Percentiles rank a stretch among this genome's conserved stretches.
These are phyloP conservation scores for Penicillium paradoxum DNA, from an alignment of 495 filamentous ascomycete genomes.

Conservation along the genomic window DNA sequence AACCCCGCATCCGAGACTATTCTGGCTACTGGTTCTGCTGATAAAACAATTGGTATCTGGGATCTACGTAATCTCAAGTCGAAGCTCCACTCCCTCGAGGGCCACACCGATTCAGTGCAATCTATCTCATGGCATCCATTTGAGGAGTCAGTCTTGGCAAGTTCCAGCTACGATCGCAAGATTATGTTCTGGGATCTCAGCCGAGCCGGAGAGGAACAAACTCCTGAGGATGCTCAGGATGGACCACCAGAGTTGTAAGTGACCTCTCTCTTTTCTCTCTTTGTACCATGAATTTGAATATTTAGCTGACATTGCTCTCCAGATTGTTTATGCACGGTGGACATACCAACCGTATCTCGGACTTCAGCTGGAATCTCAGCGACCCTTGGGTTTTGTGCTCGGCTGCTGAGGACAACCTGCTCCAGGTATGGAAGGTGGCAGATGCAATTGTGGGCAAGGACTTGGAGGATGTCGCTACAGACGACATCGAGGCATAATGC, in stretches of 20 bases:
- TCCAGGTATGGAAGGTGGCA: slow-evolving; percentile 96
- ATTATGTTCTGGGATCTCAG: slow-evolving; percentile 96
- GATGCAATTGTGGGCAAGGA: slow-evolving; percentile 83
- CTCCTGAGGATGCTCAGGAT: slow-evolving; percentile 92
- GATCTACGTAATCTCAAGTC: slow-evolving; percentile 83
- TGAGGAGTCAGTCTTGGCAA: slow-evolving; percentile 81
- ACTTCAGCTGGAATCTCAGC: slow-evolving; percentile 96
- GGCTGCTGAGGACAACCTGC: slow-evolving; percentile 92
- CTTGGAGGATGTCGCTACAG: slow-evolving; percentile 67
- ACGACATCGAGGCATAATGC: slow-evolving; percentile 65
- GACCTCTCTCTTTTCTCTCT: not conserved
- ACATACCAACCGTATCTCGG: slow-evolving; percentile 90
- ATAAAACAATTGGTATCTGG: slow-evolving; percentile 94
- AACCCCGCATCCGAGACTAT: slow-evolving; percentile 83
- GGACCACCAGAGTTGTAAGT: slow-evolving; percentile 91
- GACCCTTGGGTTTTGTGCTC: slow-evolving; percentile 93
- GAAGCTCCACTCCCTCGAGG: slow-evolving; percentile 79
- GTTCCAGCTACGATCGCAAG: slow-evolving; percentile 84
- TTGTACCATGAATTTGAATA: not conserved
- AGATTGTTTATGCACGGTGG: slow-evolving; percentile 98
- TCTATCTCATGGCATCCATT: slow-evolving; percentile 91
- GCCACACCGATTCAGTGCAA: slow-evolving; percentile 82
- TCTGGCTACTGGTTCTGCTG: slow-evolving; percentile 86
- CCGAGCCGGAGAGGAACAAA: slow-evolving; percentile 87
- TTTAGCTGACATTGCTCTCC: slow-evolving; percentile 18